phyloP scores from a whole-genome alignment of 2,329 filamentous ascomycete genomes.

The Cercospora sp. region DNA sequence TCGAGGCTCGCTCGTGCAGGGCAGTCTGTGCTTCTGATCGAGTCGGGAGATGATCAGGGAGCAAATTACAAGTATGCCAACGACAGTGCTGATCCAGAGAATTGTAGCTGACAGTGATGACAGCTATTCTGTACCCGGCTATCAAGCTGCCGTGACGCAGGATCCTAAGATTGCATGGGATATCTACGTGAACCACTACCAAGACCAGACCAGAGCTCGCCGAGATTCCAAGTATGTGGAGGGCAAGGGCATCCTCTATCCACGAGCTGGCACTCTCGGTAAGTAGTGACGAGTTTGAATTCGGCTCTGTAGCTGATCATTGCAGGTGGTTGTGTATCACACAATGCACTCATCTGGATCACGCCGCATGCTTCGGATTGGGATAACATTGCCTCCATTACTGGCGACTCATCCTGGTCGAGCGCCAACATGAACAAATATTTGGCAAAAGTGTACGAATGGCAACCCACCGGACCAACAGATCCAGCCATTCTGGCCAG shows the following conservation, averaged over 20 bases:
- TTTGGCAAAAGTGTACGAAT: slow-evolving; percentile 49
- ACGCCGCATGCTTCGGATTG: slow-evolving; percentile 61
- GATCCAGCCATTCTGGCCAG: slow-evolving; percentile 27
- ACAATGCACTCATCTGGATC: slow-evolving; percentile 61
- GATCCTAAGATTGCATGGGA: slow-evolving; percentile 22
- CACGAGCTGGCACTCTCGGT: slow-evolving; percentile 57
- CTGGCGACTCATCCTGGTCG: slow-evolving; percentile 60
- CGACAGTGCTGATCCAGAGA: neutral
- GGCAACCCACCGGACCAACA: slow-evolving; percentile 28
- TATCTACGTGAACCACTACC: slow-evolving; percentile 57
- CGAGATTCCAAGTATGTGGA: slow-evolving; percentile 57
- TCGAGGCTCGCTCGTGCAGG: slow-evolving; percentile 59
- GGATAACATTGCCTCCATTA: slow-evolving; percentile 57
- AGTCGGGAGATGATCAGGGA: slow-evolving; percentile 60
- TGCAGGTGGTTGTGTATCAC: slow-evolving; percentile 40
- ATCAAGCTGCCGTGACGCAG: slow-evolving; percentile 31
- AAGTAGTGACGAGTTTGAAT: neutral
- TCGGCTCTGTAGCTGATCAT: neutral
- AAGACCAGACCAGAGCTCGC: slow-evolving; percentile 54
- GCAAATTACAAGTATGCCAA: slow-evolving; percentile 43
- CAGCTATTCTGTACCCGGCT: slow-evolving; percentile 54
- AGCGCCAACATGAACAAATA: slow-evolving; percentile 59
- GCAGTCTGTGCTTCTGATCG: slow-evolving; percentile 60
- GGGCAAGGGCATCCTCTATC: slow-evolving; percentile 58
- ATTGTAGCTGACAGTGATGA: neutral